Conservation (phyloP, 2,329 filamentous ascomycete species). For the Colletotrichum theobromicola region DNA sequence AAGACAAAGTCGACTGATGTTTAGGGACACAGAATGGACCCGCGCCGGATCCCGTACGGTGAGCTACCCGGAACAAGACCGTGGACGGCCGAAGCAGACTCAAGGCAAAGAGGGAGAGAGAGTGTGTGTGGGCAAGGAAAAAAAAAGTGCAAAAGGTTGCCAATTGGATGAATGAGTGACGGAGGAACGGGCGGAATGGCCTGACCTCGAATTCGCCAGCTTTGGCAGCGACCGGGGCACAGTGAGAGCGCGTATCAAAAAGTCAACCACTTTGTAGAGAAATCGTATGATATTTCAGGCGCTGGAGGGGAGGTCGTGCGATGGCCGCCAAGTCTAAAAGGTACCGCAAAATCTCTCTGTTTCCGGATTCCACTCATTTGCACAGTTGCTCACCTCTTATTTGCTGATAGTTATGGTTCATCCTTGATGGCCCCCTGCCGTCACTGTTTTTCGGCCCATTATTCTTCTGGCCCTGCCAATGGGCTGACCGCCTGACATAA, state of each 20-base stretch:
- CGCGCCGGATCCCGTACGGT: constrained; percentile 16
- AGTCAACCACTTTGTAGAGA: constrained; percentile 22
- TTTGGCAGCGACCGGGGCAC: constrained; percentile 21
- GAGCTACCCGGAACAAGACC: constrained; percentile 8
- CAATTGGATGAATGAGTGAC: constrained; percentile 1
- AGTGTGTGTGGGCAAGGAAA: neutral
- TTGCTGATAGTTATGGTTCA: neutral
- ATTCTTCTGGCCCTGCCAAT: neutral
- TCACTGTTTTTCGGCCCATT: neutral
- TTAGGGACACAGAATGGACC: neutral
- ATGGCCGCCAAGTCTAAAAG: constrained; percentile 13
- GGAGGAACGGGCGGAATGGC: constrained; percentile 20
- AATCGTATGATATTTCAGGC: constrained; percentile 45
- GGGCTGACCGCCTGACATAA: neutral
- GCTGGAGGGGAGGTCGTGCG: constrained; percentile 33
- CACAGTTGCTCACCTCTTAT: neutral
- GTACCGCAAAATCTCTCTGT: neutral
- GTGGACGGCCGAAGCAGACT: constrained; percentile 3
- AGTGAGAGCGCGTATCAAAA: constrained; percentile 19
- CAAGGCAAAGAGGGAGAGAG: neutral
- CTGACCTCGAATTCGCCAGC: constrained; percentile 23
- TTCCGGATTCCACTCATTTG: neutral
- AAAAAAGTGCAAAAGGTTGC: constrained; percentile 6
- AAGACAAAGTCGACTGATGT: constrained; percentile 9
- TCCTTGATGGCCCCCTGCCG: neutral